These are phyloP conservation scores for Incumbomyces delicatus DNA, from an alignment of 2,329 filamentous ascomycete genomes.

Conservation along the genomic window DNA sequence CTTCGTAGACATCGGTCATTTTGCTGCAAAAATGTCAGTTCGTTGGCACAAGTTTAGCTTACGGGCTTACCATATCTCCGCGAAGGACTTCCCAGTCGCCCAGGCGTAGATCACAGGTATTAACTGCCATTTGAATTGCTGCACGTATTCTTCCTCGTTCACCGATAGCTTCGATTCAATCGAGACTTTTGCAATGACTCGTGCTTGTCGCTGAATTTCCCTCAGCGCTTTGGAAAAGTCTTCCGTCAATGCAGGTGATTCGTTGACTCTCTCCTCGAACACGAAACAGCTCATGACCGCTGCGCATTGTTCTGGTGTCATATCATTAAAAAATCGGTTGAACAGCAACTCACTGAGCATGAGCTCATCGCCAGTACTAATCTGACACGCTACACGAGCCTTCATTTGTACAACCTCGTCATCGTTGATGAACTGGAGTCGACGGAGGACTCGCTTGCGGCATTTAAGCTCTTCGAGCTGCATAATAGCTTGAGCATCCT, in stretches of 20 bases:
- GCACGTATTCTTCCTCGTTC: constrained; percentile 91
- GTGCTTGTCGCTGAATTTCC: constrained; percentile 78
- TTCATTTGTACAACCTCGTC: constrained; percentile 93
- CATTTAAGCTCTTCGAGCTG: constrained; percentile 95
- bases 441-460: constrained; percentile 85
- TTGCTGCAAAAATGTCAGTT: constrained; percentile 49
- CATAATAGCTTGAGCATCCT: constrained; percentile 73
- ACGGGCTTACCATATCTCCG: constrained; percentile 77
- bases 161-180: constrained; percentile 86
- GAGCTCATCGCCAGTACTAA: constrained; percentile 91
- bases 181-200: constrained; percentile 83
- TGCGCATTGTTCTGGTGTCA: constrained; percentile 78
- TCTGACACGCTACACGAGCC: constrained; percentile 93
- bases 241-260: constrained; percentile 61
- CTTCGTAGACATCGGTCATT: constrained; percentile 99
- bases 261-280: constrained; percentile 89
- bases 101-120: constrained; percentile 95
- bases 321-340: constrained; percentile 95
- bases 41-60: neutral
- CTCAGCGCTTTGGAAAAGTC: constrained; percentile 77
- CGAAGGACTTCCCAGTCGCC: constrained; percentile 82
- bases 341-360: constrained; percentile 89
- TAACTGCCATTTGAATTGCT: constrained; percentile 82
- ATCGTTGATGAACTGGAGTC: constrained; percentile 92
- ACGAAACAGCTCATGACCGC: constrained; percentile 88